Conservation (phyloP, 805 yeast species). For the Lipomyces oligophaga region DNA sequence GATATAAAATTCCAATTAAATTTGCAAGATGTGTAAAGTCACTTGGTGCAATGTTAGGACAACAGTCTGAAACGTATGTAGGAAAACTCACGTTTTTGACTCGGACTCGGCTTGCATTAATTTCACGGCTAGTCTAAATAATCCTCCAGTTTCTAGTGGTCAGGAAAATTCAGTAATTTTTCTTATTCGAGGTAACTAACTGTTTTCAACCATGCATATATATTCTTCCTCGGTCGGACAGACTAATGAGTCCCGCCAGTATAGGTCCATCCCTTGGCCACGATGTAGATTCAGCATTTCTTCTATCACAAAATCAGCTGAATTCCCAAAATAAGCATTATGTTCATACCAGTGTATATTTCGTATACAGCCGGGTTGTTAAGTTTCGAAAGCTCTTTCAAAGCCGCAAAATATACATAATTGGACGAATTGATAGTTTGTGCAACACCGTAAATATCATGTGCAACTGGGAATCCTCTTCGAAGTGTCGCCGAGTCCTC, state of each 20-base stretch:
- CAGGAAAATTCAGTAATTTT: background rate
- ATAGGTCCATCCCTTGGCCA: conserved; percentile 86
- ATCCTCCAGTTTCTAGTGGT: conserved; percentile 66
- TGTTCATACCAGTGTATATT: conserved; percentile 21
- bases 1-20: conserved; percentile 76
- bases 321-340: background rate
- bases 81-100: conserved; percentile 19
- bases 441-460: conserved; percentile 70
- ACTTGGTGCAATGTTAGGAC: background rate
- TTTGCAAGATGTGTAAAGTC: conserved; percentile 61
- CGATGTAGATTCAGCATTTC: conserved; percentile 78
- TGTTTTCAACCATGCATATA: conserved; percentile 75
- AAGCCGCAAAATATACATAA: conserved; percentile 72
- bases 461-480: conserved; percentile 78
- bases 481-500: conserved; percentile 73
- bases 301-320: conserved; percentile 50
- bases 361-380: conserved; percentile 30
- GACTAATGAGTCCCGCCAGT: conserved; percentile 69
- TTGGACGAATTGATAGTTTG: conserved; percentile 79
- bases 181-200: conserved; percentile 23
- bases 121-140: conserved; percentile 69
- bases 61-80: background rate
- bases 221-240: conserved; percentile 66
- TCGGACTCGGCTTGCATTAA: conserved; percentile 48
- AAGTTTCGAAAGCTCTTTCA: conserved; percentile 46